Base-by-base conservation (phyloP, 345 rosid species). In the Balakata baccata region DNA sequence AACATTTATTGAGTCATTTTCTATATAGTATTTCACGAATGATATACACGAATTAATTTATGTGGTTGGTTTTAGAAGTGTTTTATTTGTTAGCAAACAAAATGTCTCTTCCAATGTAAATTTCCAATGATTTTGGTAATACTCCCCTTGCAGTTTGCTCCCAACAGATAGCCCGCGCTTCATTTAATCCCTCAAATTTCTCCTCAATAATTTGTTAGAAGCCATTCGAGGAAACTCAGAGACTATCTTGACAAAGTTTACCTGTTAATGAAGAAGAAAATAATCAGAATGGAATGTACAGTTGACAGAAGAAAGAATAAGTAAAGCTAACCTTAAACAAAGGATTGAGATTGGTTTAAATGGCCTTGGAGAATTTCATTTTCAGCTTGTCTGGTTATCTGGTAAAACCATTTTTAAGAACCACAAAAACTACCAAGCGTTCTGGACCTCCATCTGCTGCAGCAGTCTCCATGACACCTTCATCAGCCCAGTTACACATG, bases 381-480 rank as follows among this genome's bases (percentile, higher is more conserved):
- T 86, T 90, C 75, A 92, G 77, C 69, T 85, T 75, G 73, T 85
- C 88, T 12, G 79, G 83, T 38, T 78, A 74, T 11, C 72, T 64
- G 58, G 61, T 65, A 57, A 63, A 75, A 14, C 94, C 92, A 47
- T 86, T 74, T 83, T 92, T 94, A 62, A 89, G 80, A 41, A 90
- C 95, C 13, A 77, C 89, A 7, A 89, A 86, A 17, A 90, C 74
- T 17, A 79, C 81, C 78, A 94, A 70, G 66, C 82, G 70, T 79
- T 92, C 97, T 18, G 97, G 97, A 68, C 98, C 98, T 34, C 98
- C 91, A 11, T 60, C 74, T 7, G 69, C 69, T 0, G 93, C 97
- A 64, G 97, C 97, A 13, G 95, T 87, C 87, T 92, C 95, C 77
- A 84, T 69, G 75, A 92, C 81, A 66, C 92, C 75, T 64, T 88